Conservation (phyloP, 2,329 filamentous ascomycete genomes). For the Beauveria sp. region DNA sequence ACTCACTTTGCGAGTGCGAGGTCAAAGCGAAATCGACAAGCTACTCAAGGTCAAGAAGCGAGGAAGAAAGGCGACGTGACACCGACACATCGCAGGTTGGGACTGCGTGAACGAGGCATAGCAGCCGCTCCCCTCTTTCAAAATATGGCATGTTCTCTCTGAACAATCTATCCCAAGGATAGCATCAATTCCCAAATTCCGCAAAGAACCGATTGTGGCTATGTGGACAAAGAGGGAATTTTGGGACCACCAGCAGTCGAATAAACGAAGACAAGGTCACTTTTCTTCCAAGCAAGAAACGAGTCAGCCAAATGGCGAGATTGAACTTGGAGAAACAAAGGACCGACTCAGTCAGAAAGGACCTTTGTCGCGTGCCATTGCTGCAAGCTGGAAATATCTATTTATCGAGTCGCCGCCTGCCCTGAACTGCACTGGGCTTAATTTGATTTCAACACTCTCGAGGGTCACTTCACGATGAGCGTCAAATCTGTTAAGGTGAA, state of each 20-base stretch:
- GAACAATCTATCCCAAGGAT: not conserved
- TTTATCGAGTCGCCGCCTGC: too few relatives aligned
- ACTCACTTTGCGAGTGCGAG: constrained; percentile 64
- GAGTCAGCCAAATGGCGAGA: too few relatives aligned
- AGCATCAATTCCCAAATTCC: not conserved
- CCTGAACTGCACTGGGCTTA: too few relatives aligned
- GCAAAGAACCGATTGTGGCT: not conserved
- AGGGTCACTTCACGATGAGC: too few relatives aligned
- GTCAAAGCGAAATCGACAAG: constrained; percentile 60
- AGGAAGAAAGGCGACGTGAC: constrained; percentile 17
- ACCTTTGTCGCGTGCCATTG: too few relatives aligned
- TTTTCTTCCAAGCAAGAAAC: too few relatives aligned
- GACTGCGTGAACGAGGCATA: not conserved
- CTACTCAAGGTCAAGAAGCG: constrained; percentile 49
- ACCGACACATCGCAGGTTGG: not conserved
- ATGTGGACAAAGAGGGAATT: not conserved
- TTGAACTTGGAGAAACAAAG: too few relatives aligned
- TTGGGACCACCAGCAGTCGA: not conserved
- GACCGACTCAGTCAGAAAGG: too few relatives aligned
- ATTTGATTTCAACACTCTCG: too few relatives aligned
- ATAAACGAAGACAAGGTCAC: too few relatives aligned
- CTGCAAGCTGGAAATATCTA: too few relatives aligned
- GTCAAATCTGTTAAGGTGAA: too few relatives aligned
- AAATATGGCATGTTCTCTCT: not conserved
- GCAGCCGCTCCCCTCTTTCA: not conserved